These are phyloP conservation scores for Aspergillus ochraceoroseus DNA, from an alignment of 2,329 filamentous ascomycete species.

Conservation along the genomic window DNA sequence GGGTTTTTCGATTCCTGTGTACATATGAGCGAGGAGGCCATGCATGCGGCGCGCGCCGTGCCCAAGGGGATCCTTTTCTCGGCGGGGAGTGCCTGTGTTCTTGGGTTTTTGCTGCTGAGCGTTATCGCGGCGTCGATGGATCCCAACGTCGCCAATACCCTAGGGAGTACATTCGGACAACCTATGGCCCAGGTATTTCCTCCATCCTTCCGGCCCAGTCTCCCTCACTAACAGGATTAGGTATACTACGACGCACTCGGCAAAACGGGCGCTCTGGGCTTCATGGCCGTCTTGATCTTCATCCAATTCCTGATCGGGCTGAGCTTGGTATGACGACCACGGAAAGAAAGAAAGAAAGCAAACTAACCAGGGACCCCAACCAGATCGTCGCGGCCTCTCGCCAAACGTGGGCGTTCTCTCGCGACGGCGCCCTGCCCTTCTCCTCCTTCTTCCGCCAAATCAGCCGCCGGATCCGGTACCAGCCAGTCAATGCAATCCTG, in stretches of 20 bases:
- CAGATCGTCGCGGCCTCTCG: constrained; percentile 55
- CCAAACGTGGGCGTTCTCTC: constrained; percentile 60
- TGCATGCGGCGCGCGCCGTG: constrained; percentile 56
- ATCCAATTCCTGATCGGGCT: constrained; percentile 61
- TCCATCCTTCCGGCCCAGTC: neutral
- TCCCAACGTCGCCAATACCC: constrained; percentile 48
- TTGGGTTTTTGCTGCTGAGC: constrained; percentile 56
- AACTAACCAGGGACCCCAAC: no score
- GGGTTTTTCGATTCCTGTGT: constrained; percentile 54
- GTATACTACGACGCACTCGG: constrained; percentile 58
- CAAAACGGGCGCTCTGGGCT: constrained; percentile 54
- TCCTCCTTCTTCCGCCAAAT: constrained; percentile 55
- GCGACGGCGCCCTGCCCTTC: constrained; percentile 59
- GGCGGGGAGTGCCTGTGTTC: constrained; percentile 48
- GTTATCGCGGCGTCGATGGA: constrained; percentile 56
- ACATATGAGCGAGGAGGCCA: constrained; percentile 58
- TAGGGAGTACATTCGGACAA: constrained; percentile 52
- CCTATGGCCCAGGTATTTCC: constrained; percentile 49
- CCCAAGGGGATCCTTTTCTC: constrained; percentile 57
- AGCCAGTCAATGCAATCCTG: constrained; percentile 55
- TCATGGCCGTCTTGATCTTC: constrained; percentile 57
- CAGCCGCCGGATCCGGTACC: constrained; percentile 52
- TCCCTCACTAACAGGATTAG: constrained; percentile 31
- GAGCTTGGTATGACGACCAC: constrained; percentile 41
- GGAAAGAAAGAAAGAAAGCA: no score